Evolutionary conservation across 257 asterid species (phyloP), one percentile per base, ranked within the genome.

Genomic region (Penstemon eatonii): DNA sequence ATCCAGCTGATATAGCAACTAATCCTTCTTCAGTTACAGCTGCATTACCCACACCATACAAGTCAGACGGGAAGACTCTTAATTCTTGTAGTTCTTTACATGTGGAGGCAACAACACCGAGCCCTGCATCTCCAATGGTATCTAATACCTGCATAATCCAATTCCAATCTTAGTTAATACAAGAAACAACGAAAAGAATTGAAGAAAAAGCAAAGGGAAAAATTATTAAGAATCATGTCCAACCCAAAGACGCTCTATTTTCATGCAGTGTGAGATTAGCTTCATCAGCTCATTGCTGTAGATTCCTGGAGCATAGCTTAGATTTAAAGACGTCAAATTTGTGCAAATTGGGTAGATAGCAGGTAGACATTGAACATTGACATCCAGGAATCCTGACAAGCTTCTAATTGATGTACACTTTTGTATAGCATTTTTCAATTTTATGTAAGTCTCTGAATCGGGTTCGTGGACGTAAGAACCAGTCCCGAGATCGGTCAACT

Each of bases 1-100:
- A 89, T 70, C 98, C 98, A 10, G 85, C 84, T 60, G 98, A 91
- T 71, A 91, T 73, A 5, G 94, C 85, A 39, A 89, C 94, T 44
- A 91, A 78, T 42, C 98, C 96, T 75, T 77, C 94, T 68, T 87
- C 94, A 0, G 96, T 89, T 40, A 91, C 95, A 11, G 84, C 89
- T 41, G 83, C 75, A 62, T 79, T 71, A 15, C 84, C 88, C 61
- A 43, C 80, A 4, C 82, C 92, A 6, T 71, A 50, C 0, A 65
- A 71, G 51, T 87, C 84, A 6, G 90, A 84, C 3, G 88, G 96
- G 76, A 88, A 86, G 65, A 90, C 93, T 78, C 95, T 81, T 63
- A 90, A 66, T 71, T 87, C 96, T 52, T 85, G 89, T n/a, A 90
- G 70, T 47, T 87, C 88, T 81, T 84, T 90, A 75, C 96, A 87